phyloP scores from a whole-genome alignment of 164 flowering plant genomes.

The Tetrastigma voinierianum region DNA sequence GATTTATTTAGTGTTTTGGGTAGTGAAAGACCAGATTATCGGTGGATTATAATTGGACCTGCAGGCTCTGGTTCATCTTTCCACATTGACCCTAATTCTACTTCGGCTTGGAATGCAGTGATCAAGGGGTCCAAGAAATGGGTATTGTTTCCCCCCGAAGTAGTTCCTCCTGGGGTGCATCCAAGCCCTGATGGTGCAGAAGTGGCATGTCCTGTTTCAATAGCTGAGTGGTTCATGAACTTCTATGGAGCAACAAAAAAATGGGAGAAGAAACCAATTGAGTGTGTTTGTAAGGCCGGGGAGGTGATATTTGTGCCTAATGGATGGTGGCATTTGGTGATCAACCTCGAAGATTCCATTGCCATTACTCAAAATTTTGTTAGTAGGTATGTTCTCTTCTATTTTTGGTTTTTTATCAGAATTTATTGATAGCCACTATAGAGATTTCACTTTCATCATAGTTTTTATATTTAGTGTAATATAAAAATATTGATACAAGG shows the following conservation, averaged over 20 bases:
- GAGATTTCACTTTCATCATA: background rate
- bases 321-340: constrained; percentile 99
- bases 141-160: constrained; percentile 92
- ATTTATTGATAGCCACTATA: background rate
- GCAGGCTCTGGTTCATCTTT: constrained; percentile 88
- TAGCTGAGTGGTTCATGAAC: constrained; percentile 98
- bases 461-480: background rate
- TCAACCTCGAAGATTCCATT: constrained; percentile 92
- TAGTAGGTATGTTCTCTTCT: constrained; percentile 60
- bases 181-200: constrained; percentile 98
- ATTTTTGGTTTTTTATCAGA: background rate
- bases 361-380: constrained; percentile 97
- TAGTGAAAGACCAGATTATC: constrained; percentile 85
- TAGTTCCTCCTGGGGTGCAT: constrained; percentile 94
- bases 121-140: constrained; percentile 94
- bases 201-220: constrained; percentile 97
- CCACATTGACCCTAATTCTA: constrained; percentile 96
- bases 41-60: constrained; percentile 95
- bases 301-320: constrained; percentile 94
- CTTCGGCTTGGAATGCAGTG: constrained; percentile 99
- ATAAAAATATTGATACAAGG: background rate
- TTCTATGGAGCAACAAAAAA: constrained; percentile 74
- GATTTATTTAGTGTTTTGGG: constrained; percentile 88
- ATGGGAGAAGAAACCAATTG: constrained; percentile 80
- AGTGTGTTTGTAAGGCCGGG: constrained; percentile 92